Evolutionary conservation across 371 early-diverging fungal genomes (phyloP).

Genomic region (Apophysomyces elegans): DNA sequence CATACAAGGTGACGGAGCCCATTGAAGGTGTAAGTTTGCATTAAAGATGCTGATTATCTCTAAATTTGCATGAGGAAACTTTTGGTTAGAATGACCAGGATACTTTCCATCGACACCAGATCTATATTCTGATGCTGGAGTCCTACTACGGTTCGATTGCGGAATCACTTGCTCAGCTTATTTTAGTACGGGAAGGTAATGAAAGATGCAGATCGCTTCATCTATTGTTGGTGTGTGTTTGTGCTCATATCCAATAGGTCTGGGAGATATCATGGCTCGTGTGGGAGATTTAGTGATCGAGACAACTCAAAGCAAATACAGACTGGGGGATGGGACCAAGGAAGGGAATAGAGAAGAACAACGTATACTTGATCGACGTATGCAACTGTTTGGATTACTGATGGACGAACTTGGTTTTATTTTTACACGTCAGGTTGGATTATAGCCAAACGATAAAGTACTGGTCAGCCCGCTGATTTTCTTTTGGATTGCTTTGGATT

Average conservation of each 20-base stretch:
- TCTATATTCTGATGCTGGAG: slow-evolving; percentile 58
- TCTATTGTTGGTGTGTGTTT: not conserved
- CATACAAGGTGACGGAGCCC: slow-evolving; percentile 56
- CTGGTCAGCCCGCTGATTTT: not conserved
- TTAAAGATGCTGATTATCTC: not conserved
- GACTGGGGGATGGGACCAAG: slow-evolving; percentile 56
- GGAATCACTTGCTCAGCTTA: slow-evolving; percentile 49
- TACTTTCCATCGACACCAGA: slow-evolving; percentile 62
- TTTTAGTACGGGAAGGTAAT: slow-evolving; percentile 54
- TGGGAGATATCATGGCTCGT: slow-evolving; percentile 52
- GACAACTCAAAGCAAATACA: slow-evolving; percentile 63
- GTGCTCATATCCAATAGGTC: slow-evolving; percentile 20
- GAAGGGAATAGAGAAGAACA: slow-evolving; percentile 52
- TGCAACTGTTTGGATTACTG: slow-evolving; percentile 64
- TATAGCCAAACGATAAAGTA: not conserved
- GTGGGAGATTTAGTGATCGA: slow-evolving; percentile 66
- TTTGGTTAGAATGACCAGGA: slow-evolving; percentile 57
- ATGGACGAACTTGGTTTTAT: slow-evolving; percentile 62
- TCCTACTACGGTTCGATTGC: slow-evolving; percentile 55
- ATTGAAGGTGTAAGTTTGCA: slow-evolving; percentile 54
- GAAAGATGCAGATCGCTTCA: not conserved
- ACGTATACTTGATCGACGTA: slow-evolving; percentile 55
- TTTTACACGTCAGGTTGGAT: slow-evolving; percentile 50
- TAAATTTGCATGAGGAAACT: not conserved
- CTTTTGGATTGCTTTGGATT: not conserved